phyloP scores from a whole-genome alignment of 208 protist genomes.

The Trypanosoma grayi region DNA sequence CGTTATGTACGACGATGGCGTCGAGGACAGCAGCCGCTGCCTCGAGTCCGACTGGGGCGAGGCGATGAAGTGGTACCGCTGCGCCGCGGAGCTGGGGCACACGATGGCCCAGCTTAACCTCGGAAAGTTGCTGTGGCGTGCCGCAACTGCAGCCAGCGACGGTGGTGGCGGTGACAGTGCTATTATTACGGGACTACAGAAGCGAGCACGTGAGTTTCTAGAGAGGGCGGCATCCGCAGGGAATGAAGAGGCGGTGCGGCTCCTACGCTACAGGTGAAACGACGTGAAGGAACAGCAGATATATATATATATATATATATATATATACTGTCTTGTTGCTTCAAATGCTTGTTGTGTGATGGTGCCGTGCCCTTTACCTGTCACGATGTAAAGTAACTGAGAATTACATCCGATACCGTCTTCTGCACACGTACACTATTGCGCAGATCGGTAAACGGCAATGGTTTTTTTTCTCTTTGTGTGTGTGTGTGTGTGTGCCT shows the following conservation, averaged over 20 bases:
- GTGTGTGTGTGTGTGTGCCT: background rate
- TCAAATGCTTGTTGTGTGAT: no score
- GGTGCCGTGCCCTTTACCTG: no score
- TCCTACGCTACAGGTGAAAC: conserved; percentile 36
- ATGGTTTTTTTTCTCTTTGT: background rate
- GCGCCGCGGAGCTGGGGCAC: conserved; percentile 55
- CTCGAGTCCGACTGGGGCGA: conserved; percentile 72
- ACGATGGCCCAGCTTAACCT: conserved; percentile 70
- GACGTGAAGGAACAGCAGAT: background rate
- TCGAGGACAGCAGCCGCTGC: background rate
- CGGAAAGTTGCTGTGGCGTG: conserved; percentile 66
- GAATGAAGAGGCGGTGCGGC: conserved; percentile 58
- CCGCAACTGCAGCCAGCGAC: conserved; percentile 28
- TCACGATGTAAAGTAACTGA: no score
- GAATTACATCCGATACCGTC: no score
- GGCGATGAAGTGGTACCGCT: conserved; percentile 61
- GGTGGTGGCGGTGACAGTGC: conserved; percentile 3
- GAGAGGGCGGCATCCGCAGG: conserved; percentile 46
- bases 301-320: conserved; percentile 15
- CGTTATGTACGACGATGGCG: conserved; percentile 60
- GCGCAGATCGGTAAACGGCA: no score
- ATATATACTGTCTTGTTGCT: no score
- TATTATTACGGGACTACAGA: conserved; percentile 28
- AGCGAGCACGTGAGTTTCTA: conserved; percentile 51
- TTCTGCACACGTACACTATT: no score